Evolutionary conservation across 208 protist species (phyloP).

Genomic region (Trypanosoma lewisi): DNA sequence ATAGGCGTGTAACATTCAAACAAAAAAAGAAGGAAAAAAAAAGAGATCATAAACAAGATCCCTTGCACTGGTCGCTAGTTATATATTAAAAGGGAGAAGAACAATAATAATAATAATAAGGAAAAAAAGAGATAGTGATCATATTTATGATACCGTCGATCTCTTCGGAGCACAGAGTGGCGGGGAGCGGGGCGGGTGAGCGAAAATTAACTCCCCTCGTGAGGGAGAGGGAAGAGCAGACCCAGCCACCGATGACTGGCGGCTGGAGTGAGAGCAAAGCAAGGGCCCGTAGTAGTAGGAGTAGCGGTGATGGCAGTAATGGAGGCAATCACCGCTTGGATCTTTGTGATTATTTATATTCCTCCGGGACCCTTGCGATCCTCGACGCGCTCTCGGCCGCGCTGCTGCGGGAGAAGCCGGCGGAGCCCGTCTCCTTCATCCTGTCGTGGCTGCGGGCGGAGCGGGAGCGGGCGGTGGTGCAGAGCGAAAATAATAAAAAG

Average conservation of each 20-base stretch:
- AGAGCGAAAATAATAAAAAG: neutral
- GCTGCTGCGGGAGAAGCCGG: constrained; percentile 47
- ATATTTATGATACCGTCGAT: neutral
- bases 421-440: constrained; percentile 55
- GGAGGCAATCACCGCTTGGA: neutral
- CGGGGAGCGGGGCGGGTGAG: neutral
- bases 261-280: neutral
- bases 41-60: no score
- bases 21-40: no score
- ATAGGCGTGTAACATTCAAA: no score
- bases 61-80: no score
- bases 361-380: constrained; percentile 31
- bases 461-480: constrained; percentile 2
- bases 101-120: no score
- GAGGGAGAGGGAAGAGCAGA: no score
- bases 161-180: neutral
- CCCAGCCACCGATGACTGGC: neutral
- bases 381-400: constrained; percentile 58
- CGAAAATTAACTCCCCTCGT: neutral
- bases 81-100: no score
- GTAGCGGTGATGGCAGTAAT: neutral
- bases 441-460: constrained; percentile 49
- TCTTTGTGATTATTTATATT: constrained; percentile 29
- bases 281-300: neutral
- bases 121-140: no score